These are phyloP conservation scores for Phytopythium chamaehyphon DNA, from an alignment of 352 stramenopile species.

Conservation along the genomic window DNA sequence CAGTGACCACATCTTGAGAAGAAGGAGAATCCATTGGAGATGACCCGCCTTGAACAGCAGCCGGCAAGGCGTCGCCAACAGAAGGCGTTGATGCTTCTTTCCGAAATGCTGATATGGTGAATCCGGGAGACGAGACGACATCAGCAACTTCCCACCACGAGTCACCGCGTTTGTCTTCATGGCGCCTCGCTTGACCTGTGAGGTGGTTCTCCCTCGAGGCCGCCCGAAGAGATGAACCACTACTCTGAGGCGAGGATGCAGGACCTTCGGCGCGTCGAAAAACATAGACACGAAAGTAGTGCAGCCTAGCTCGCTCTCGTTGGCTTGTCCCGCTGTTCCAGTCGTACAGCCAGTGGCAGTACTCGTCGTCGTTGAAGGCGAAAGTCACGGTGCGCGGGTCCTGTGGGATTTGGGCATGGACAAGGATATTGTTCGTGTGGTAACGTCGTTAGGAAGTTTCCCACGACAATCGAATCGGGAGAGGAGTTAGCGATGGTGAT, in stretches of 20 bases:
- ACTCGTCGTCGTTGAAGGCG: slow-evolving; percentile 30
- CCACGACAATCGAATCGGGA: neutral
- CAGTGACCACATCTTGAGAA: neutral
- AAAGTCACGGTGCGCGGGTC: slow-evolving; percentile 1
- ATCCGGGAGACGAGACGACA: slow-evolving; percentile 17
- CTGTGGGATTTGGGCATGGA: neutral
- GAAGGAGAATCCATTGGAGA: neutral
- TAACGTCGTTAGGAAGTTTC: neutral
- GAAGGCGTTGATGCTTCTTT: slow-evolving; percentile 7
- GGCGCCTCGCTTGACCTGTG: neutral
- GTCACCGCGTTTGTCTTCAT: neutral
- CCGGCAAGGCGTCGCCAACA: neutral
- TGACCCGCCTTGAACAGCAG: neutral
- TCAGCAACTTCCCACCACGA: slow-evolving; percentile 23
- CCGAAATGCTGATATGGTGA: slow-evolving; percentile 13
- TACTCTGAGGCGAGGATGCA: neutral
- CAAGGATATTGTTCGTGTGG: neutral
- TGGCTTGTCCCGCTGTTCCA: slow-evolving; percentile 54
- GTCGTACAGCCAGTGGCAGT: slow-evolving; percentile 49
- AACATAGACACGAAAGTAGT: slow-evolving; percentile 41
- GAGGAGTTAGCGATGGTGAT: neutral
- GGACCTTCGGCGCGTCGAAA: slow-evolving; percentile 11
- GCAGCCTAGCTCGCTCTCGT: slow-evolving; percentile 27
- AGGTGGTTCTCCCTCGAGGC: neutral
- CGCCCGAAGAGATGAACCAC: neutral